Evolutionary conservation across 768 basidiomycete genomes (phyloP).

Genomic region (Termitomyces sp.): DNA sequence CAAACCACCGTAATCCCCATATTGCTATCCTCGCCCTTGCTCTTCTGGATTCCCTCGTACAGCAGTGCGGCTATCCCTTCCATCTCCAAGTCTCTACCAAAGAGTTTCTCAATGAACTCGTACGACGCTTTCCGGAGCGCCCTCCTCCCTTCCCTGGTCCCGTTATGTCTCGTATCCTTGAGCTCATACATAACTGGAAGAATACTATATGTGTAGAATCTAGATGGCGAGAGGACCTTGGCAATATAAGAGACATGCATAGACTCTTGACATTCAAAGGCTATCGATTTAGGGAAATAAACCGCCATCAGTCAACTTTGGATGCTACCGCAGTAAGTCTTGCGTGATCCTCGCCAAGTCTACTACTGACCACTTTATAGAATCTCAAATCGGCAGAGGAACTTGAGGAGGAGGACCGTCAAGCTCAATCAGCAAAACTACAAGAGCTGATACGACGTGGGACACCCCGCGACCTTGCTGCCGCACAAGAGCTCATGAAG

Average conservation of each 20-base stretch:
- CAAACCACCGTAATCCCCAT: conserved; percentile 93
- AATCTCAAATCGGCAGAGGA: conserved; percentile 94
- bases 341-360: not conserved
- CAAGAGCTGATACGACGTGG: conserved; percentile 97
- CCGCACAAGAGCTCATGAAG: conserved; percentile 98
- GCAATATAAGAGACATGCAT: conserved; percentile 98
- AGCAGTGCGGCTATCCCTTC: conserved; percentile 95
- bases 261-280: conserved; percentile 92
- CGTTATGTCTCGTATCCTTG: conserved; percentile 92
- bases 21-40: conserved; percentile 82
- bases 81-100: conserved; percentile 97
- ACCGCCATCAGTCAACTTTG: conserved; percentile 28
- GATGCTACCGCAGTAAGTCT: conserved; percentile 41
- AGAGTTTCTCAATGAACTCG: conserved; percentile 97
- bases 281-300: conserved; percentile 65
- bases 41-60: conserved; percentile 87
- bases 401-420: conserved; percentile 91
- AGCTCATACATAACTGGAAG: conserved; percentile 93
- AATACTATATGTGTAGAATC: conserved; percentile 86
- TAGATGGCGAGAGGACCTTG: conserved; percentile 94
- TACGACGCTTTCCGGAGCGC: conserved; percentile 94
- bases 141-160: conserved; percentile 93
- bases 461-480: conserved; percentile 91
- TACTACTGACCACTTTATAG: conserved; percentile 30
- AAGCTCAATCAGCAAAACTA: conserved; percentile 95